Percentiles rank a stretch among this genome's conserved stretches.
phyloP scores from a whole-genome alignment of 1,284 basidiomycete genomes.

The Hortiboletus rubellus region DNA sequence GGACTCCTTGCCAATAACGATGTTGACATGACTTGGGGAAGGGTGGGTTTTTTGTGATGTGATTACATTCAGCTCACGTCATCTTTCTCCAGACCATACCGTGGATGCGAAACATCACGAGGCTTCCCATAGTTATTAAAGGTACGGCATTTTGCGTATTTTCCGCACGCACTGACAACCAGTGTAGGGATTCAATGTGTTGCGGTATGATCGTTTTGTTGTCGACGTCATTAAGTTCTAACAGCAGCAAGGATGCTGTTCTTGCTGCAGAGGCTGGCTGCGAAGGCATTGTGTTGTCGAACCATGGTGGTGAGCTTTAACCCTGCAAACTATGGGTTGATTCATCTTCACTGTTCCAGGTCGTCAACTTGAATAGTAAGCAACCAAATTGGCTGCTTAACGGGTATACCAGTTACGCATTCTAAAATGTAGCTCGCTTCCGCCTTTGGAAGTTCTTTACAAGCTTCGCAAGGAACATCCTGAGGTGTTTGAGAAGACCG shows the following conservation, averaged over 20 bases:
- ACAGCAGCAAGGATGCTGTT: slow-evolving; percentile 66
- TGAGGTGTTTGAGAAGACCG: slow-evolving; percentile 69
- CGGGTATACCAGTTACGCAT: background rate
- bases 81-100: slow-evolving; percentile 57
- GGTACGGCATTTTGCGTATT: slow-evolving; percentile 40
- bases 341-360: slow-evolving; percentile 40
- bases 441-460: slow-evolving; percentile 76
- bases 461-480: slow-evolving; percentile 71
- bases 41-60: slow-evolving; percentile 38
- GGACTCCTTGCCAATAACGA: slow-evolving; percentile 64
- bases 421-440: slow-evolving; percentile 51
- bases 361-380: slow-evolving; percentile 81
- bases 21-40: slow-evolving; percentile 72
- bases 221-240: background rate
- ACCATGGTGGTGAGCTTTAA: slow-evolving; percentile 76
- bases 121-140: slow-evolving; percentile 83
- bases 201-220: slow-evolving; percentile 43
- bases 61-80: slow-evolving; percentile 1
- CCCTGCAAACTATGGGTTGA: slow-evolving; percentile 1
- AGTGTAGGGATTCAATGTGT: slow-evolving; percentile 70
- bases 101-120: slow-evolving; percentile 76
- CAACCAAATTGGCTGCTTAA: slow-evolving; percentile 5
- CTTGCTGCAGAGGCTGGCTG: slow-evolving; percentile 86
- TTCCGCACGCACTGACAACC: slow-evolving; percentile 8
- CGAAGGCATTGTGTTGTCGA: slow-evolving; percentile 87